Evolutionary conservation across 176 grass and related monocot genomes (phyloP).

Genomic region (Aegilops longissima): DNA sequence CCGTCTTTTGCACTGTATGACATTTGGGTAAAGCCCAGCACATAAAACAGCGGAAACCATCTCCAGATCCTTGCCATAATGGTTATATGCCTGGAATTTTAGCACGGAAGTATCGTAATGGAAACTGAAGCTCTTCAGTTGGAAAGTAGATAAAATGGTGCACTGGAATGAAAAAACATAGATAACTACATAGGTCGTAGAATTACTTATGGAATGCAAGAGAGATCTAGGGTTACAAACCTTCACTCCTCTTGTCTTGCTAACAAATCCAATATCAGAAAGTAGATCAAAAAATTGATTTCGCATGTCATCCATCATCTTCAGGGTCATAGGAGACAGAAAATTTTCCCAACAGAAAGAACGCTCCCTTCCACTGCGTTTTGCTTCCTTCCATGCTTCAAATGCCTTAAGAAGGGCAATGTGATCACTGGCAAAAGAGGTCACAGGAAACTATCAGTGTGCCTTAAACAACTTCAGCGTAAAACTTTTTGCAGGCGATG

Average conservation of each 20-base stretch:
- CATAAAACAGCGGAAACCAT: constrained; percentile 86
- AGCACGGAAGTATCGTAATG: constrained; percentile 22
- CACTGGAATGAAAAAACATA: not conserved
- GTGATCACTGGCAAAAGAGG: constrained; percentile 70
- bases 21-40: constrained; percentile 95
- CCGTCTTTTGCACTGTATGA: constrained; percentile 87
- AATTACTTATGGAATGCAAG: constrained; percentile 8
- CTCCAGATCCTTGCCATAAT: constrained; percentile 79
- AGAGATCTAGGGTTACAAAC: constrained; percentile 31
- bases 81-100: constrained; percentile 69
- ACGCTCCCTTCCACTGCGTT: constrained; percentile 64
- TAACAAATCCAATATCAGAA: constrained; percentile 93
- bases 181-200: not conserved
- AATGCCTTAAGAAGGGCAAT: constrained; percentile 89
- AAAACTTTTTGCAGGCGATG: constrained; percentile 9
- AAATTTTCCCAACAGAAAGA: constrained; percentile 97
- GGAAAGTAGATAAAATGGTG: not conserved
- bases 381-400: constrained; percentile 86
- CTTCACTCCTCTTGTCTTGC: constrained; percentile 69
- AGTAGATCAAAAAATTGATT: constrained; percentile 92
- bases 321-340: constrained; percentile 71
- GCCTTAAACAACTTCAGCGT: not conserved
- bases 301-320: constrained; percentile 97
- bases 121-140: not conserved
- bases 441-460: constrained; percentile 27